Percentiles rank a stretch among this genome's conserved stretches.
phyloP scores from a whole-genome alignment of 1,139 yeast species.

The Protomyces pachydermus region DNA sequence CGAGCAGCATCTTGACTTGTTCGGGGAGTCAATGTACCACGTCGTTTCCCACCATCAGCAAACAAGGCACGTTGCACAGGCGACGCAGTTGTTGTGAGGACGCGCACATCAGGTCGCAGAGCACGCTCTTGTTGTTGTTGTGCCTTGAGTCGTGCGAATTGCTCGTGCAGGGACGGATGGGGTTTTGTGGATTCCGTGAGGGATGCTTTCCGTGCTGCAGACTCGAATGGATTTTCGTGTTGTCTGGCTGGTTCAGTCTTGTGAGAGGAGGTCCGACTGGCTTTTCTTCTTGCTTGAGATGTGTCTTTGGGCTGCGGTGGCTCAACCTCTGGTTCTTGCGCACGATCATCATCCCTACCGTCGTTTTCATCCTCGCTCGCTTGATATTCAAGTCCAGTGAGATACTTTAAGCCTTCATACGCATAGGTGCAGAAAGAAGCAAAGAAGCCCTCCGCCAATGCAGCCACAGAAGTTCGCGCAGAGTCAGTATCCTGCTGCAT shows the following conservation, averaged over 20 bases:
- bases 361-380: background rate
- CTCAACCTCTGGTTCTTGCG: background rate
- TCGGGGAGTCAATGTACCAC: background rate
- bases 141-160: background rate
- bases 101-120: background rate
- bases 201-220: background rate
- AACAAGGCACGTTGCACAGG: slow-evolving; percentile 3
- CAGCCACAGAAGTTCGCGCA: background rate
- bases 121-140: background rate
- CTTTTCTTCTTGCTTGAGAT: background rate
- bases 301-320: background rate
- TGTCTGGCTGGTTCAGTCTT: background rate
- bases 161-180: background rate
- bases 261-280: too few relatives aligned
- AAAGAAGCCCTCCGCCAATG: background rate
- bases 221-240: background rate
- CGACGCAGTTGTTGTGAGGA: background rate
- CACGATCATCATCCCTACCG: background rate
- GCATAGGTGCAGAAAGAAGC: background rate
- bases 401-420: background rate
- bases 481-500: background rate
- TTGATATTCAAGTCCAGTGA: background rate
- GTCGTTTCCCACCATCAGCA: background rate
- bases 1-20: slow-evolving; percentile 11
- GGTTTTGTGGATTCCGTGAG: background rate